These are phyloP conservation scores for Pouteria campechiana DNA, from an alignment of 179 eudicot genomes.

Conservation along the genomic window DNA sequence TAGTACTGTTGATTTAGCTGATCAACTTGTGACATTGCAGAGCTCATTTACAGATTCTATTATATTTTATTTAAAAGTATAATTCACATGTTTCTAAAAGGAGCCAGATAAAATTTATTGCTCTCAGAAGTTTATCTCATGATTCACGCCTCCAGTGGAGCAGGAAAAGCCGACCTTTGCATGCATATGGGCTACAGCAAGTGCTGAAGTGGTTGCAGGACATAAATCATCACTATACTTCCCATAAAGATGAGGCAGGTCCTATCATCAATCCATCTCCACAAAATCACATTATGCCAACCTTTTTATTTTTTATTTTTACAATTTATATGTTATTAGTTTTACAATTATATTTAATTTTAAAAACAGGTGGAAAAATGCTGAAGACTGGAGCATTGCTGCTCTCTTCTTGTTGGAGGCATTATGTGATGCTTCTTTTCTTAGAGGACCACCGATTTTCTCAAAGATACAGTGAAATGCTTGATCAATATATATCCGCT, in stretches of 20 bases:
- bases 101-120: no score
- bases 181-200: slow-evolving; percentile 50
- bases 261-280: slow-evolving; percentile 7
- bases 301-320: not conserved
- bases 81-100: no score
- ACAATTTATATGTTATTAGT: not conserved
- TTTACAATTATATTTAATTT: slow-evolving; percentile 1
- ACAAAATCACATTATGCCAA: no score
- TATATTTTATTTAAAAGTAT: no score
- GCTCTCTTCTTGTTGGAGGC: slow-evolving; percentile 81
- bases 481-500: slow-evolving; percentile 66
- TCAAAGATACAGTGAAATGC: slow-evolving; percentile 27
- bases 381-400: slow-evolving; percentile 42
- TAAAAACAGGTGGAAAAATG: slow-evolving; percentile 28
- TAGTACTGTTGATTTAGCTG: no score
- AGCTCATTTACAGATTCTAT: no score
- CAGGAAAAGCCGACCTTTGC: slow-evolving; percentile 58
- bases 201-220: slow-evolving; percentile 61
- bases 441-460: slow-evolving; percentile 38
- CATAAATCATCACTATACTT: slow-evolving; percentile 17
- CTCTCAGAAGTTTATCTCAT: no score
- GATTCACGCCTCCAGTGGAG: slow-evolving; percentile 87
- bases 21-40: no score
- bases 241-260: slow-evolving; percentile 41
- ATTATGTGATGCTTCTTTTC: slow-evolving; percentile 50